Conservation (phyloP, 352 stramenopile genomes). For the Phytophthora colocasiae region DNA sequence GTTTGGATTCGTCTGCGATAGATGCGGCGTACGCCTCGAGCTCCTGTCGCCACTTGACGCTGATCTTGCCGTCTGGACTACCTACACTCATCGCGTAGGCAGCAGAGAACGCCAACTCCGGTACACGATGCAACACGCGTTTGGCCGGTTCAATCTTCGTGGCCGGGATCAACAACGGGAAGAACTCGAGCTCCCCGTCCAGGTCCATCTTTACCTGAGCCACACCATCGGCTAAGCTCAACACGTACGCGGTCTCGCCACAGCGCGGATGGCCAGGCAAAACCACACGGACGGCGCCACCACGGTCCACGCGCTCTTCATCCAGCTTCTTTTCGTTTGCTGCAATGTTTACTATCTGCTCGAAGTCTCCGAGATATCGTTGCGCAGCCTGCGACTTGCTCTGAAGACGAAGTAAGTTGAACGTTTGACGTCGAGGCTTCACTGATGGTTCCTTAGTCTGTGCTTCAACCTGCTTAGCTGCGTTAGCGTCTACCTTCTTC, state of each 20-base stretch:
- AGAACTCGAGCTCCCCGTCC: conserved; percentile 84
- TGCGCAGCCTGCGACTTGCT: conserved; percentile 60
- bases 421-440: conserved; percentile 24
- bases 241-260: conserved; percentile 79
- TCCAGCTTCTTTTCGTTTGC: conserved; percentile 48
- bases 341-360: conserved; percentile 57
- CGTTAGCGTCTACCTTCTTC: conserved; percentile 58
- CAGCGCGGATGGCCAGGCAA: conserved; percentile 76
- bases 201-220: conserved; percentile 85
- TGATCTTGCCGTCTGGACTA: conserved; percentile 46
- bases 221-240: conserved; percentile 65
- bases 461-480: conserved; percentile 26
- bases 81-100: conserved; percentile 43
- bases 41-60: conserved; percentile 52
- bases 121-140: conserved; percentile 64
- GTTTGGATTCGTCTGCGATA: conserved; percentile 72
- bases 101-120: conserved; percentile 70
- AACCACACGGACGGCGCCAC: conserved; percentile 79
- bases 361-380: conserved; percentile 65
- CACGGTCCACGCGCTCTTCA: conserved; percentile 44
- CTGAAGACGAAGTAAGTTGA: conserved; percentile 32
- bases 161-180: conserved; percentile 64
- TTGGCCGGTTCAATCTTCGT: conserved; percentile 67
- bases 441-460: conserved; percentile 16
- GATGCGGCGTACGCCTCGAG: conserved; percentile 69